These are phyloP conservation scores for Fusarium pseudograminearum DNA, from an alignment of 2,329 filamentous ascomycete species.

Conservation along the genomic window DNA sequence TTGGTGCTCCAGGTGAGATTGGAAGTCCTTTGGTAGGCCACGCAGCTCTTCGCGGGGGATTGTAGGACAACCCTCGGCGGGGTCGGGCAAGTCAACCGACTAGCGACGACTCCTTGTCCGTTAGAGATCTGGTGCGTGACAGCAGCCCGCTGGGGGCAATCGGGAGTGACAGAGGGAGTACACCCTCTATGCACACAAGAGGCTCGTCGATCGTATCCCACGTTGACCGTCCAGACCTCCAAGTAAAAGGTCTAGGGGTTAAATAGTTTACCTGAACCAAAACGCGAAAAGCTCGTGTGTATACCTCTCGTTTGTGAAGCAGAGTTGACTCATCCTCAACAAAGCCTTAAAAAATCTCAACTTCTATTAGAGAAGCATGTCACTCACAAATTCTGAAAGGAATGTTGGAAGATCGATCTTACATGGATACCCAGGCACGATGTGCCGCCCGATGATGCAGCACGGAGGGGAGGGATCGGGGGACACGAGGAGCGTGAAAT, in stretches of 20 bases:
- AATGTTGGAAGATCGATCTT: conserved; percentile 12
- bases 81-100: conserved; percentile 17
- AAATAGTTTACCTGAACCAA: background rate
- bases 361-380: background rate
- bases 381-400: background rate
- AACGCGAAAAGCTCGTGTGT: background rate
- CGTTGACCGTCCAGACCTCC: background rate
- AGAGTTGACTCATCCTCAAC: background rate
- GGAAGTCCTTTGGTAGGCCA: conserved; percentile 71
- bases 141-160: conserved; percentile 24
- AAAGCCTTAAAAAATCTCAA: background rate
- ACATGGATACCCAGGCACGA: conserved; percentile 27
- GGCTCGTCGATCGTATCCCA: conserved; percentile 4
- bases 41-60: conserved; percentile 52
- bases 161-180: conserved; percentile 17
- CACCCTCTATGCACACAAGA: conserved; percentile 11
- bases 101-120: conserved; percentile 5
- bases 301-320: conserved; percentile 1
- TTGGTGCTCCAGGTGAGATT: conserved; percentile 75
- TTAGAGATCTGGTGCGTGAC: conserved; percentile 31
- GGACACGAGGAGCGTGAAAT: conserved; percentile 32
- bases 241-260: background rate
- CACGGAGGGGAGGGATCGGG: conserved; percentile 18
- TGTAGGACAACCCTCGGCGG: conserved; percentile 48
- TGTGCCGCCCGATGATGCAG: conserved; percentile 14